phyloP scores from a whole-genome alignment of 495 filamentous ascomycete genomes.

The Apodospora peruviana region DNA sequence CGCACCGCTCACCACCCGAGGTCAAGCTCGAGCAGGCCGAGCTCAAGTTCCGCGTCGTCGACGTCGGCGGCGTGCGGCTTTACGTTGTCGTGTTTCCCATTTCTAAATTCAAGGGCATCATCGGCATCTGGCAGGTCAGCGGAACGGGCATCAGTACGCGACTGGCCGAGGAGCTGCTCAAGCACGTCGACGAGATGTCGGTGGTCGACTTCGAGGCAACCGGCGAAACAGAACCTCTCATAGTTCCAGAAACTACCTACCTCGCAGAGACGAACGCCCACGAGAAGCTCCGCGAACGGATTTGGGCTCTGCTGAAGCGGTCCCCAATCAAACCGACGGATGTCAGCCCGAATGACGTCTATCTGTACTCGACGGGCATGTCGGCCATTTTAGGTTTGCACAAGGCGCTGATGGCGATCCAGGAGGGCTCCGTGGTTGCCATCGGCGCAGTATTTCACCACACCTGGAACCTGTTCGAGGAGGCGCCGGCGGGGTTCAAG shows the following conservation, averaged over 20 bases:
- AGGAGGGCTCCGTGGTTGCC: constrained; percentile 17
- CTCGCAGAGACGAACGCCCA: constrained; percentile 24
- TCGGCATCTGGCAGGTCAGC: constrained; percentile 34
- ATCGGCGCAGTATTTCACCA: constrained; percentile 35
- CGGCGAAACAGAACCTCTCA: neutral
- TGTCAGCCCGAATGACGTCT: constrained; percentile 32
- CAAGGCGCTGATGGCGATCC: constrained; percentile 10
- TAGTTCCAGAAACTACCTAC: constrained; percentile 10
- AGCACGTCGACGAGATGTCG: constrained; percentile 14
- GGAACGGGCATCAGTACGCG: constrained; percentile 35
- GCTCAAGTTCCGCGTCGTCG: constrained; percentile 30
- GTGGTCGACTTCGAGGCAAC: constrained; percentile 15
- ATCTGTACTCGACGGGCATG: constrained; percentile 44
- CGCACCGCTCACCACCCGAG: constrained; percentile 9
- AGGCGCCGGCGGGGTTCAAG: constrained; percentile 27
- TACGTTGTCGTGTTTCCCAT: constrained; percentile 33
- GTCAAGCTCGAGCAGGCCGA: constrained; percentile 16
- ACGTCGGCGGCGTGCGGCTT: constrained; percentile 25
- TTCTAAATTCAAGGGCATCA: constrained; percentile 15
- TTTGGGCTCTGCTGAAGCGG: constrained; percentile 27
- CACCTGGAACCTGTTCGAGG: constrained; percentile 27
- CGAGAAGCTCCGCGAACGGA: constrained; percentile 22
- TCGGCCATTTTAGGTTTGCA: constrained; percentile 27
- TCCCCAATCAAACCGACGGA: constrained; percentile 13
- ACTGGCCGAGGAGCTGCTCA: constrained; percentile 32